Evolutionary conservation across 352 stramenopile species (phyloP).

Genomic region (Globisporangium iwayamae): DNA sequence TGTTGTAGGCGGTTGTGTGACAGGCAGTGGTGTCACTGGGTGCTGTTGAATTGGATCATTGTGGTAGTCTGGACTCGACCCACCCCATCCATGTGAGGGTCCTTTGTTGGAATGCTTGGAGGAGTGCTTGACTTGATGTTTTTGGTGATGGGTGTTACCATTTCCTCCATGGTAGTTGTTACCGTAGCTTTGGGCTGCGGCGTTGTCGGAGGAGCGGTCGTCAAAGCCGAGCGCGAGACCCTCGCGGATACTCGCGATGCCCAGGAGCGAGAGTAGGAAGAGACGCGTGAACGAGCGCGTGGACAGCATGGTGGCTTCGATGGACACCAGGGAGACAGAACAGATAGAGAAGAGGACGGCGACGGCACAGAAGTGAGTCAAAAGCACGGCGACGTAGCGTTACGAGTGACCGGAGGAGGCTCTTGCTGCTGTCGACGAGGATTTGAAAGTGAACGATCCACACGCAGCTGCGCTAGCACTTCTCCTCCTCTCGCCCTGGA

Average conservation of each 20-base stretch:
- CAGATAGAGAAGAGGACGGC: not conserved
- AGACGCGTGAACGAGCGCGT: constrained; percentile 6
- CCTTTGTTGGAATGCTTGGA: not conserved
- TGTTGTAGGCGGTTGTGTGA: not conserved
- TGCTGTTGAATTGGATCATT: not conserved
- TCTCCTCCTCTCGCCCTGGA: not conserved
- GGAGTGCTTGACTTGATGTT: not conserved
- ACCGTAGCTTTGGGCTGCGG: not conserved
- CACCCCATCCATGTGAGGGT: not conserved
- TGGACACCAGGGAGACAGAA: not conserved
- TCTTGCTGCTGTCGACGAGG: not conserved
- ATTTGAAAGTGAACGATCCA: constrained; percentile 6
- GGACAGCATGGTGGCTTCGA: constrained; percentile 1
- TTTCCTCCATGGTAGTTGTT: not conserved
- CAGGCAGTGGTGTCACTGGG: not conserved
- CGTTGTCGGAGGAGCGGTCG: not conserved
- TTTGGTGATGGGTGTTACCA: not conserved
- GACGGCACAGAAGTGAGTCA: not conserved
- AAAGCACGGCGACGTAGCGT: not conserved
- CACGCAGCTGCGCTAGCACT: not conserved
- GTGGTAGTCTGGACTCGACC: not conserved
- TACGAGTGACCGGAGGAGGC: not conserved
- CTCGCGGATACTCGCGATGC: constrained; percentile 2
- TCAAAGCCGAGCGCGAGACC: not conserved
- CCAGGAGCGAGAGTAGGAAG: constrained; percentile 5